These are phyloP conservation scores for Meira miltonrushii DNA, from an alignment of 1,284 basidiomycete species.

Conservation along the genomic window DNA sequence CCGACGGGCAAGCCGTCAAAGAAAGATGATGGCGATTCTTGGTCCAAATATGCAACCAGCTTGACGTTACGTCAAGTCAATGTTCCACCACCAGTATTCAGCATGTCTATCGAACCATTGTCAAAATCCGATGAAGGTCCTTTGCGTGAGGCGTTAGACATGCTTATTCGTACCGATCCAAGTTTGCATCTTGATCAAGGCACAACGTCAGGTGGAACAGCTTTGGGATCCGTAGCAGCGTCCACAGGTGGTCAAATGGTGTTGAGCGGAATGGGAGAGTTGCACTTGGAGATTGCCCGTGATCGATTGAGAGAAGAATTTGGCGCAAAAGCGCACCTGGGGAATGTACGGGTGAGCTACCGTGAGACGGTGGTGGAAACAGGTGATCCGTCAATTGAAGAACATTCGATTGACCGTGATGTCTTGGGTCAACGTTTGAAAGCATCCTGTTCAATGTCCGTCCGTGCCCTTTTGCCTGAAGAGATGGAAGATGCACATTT, in stretches of 20 bases:
- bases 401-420: slow-evolving; percentile 36
- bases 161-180: slow-evolving; percentile 77
- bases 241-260: slow-evolving; percentile 64
- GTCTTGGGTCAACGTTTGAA: slow-evolving; percentile 38
- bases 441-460: slow-evolving; percentile 22
- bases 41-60: slow-evolving; percentile 11
- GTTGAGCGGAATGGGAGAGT: slow-evolving; percentile 73
- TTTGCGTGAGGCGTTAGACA: slow-evolving; percentile 68
- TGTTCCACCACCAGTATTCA: slow-evolving; percentile 70
- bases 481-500: slow-evolving; percentile 18
- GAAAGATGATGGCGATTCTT: neutral
- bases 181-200: slow-evolving; percentile 66
- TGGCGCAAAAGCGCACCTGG: slow-evolving; percentile 71
- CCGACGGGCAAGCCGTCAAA: neutral
- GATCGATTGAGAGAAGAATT: slow-evolving; percentile 73
- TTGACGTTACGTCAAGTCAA: slow-evolving; percentile 66
- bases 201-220: slow-evolving; percentile 17
- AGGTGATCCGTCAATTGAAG: neutral
- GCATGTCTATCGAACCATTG: slow-evolving; percentile 46
- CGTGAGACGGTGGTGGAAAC: slow-evolving; percentile 61
- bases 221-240: slow-evolving; percentile 54
- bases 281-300: slow-evolving; percentile 82
- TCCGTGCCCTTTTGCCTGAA: slow-evolving; percentile 23
- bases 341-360: slow-evolving; percentile 71
- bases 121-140: slow-evolving; percentile 62